These are phyloP conservation scores for Sphagnum magellanicum DNA, from an alignment of 228 moss, liverwort and hornwort genomes.

Conservation along the genomic window DNA sequence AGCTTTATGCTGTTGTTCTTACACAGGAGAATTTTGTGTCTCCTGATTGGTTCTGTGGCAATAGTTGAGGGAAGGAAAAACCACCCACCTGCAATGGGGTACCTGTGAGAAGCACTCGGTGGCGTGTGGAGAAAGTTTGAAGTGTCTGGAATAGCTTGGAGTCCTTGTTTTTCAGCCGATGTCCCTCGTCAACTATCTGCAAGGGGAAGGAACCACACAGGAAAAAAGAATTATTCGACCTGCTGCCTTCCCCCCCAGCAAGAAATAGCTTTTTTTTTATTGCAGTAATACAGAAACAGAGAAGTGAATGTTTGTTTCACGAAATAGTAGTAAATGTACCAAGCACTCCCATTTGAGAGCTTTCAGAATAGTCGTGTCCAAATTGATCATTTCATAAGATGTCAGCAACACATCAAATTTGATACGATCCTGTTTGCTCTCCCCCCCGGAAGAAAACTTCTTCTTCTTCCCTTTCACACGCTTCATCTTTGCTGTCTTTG, in stretches of 20 bases:
- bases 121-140: constrained; percentile 67
- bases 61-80: not conserved
- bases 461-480: constrained; percentile 84
- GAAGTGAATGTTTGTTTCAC: not conserved
- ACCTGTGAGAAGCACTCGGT: constrained; percentile 80
- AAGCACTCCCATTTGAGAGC: constrained; percentile 95
- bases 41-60: no score
- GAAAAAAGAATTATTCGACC: not conserved
- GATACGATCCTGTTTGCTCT: constrained; percentile 85
- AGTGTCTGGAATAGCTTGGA: constrained; percentile 84
- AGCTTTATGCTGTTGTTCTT: no score
- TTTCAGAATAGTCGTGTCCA: constrained; percentile 76
- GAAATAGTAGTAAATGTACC: constrained; percentile 29
- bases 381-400: constrained; percentile 94
- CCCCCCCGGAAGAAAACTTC: constrained; percentile 40
- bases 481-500: constrained; percentile 64
- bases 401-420: constrained; percentile 95
- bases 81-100: constrained; percentile 74
- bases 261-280: no score
- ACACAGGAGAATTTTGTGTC: no score
- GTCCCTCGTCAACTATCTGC: constrained; percentile 95
- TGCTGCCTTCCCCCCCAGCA: not conserved
- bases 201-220: no score
- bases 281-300: not conserved
- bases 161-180: constrained; percentile 92